Evolutionary conservation across 2,329 filamentous ascomycete genomes (phyloP).

Genomic region (Cladobotryum mycophilum): DNA sequence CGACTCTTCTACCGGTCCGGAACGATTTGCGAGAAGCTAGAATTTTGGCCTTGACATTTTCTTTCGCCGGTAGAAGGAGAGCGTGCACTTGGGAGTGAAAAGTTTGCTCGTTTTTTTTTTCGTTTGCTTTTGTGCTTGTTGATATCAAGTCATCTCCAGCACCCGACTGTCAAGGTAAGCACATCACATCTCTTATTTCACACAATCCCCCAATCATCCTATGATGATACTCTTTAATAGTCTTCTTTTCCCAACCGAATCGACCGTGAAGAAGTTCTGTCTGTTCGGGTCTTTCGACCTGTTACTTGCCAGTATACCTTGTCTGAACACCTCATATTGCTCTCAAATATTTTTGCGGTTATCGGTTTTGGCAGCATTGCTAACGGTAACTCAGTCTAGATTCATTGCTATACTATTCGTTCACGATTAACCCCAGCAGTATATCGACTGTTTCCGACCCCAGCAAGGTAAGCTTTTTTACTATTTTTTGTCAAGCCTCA

Average conservation of each 20-base stretch:
- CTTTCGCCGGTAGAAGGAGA: neutral
- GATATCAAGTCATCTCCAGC: neutral
- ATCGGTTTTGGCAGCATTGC: neutral
- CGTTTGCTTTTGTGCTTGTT: neutral
- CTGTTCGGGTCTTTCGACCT: constrained; percentile 63
- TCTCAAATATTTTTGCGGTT: constrained; percentile 1
- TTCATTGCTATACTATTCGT: neutral
- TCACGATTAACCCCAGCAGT: constrained; percentile 1
- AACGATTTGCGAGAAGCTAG: neutral
- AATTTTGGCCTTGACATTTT: neutral
- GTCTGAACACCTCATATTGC: constrained; percentile 51
- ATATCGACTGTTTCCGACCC: neutral
- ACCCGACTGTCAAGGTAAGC: constrained; percentile 18
- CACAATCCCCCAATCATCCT: constrained; percentile 11
- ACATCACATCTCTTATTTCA: constrained; percentile 14
- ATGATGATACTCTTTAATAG: constrained; percentile 67
- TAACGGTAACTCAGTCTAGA: constrained; percentile 7
- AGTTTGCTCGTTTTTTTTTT: neutral
- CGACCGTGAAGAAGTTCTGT: constrained; percentile 74
- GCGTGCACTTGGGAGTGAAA: neutral
- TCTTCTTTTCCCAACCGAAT: constrained; percentile 88
- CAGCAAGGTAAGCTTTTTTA: constrained; percentile 10
- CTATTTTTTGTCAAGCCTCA: constrained; percentile 9
- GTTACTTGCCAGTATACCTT: constrained; percentile 89
- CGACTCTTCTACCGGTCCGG: neutral